A percentile compares a stretch with the other conserved stretches of the same genome.
Evolutionary conservation across 441 rosid species (phyloP).

Genomic region (Gossypium davidsonii): DNA sequence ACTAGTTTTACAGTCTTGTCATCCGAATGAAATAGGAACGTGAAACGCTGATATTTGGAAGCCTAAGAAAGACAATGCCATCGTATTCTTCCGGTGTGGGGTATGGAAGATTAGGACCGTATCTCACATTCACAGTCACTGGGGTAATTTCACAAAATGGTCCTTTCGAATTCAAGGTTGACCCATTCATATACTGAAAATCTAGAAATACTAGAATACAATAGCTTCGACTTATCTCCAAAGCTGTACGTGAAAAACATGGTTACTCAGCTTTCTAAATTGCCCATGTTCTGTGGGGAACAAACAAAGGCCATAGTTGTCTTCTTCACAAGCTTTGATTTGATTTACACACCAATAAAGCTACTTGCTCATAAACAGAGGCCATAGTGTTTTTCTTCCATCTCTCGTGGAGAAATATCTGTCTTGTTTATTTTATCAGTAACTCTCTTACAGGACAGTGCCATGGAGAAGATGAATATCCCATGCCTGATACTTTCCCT

Average conservation of each 20-base stretch:
- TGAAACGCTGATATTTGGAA: too few relatives aligned
- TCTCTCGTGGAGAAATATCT: not conserved
- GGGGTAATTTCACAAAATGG: too few relatives aligned
- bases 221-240: not conserved
- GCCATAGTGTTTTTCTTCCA: not conserved
- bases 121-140: too few relatives aligned
- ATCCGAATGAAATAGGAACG: too few relatives aligned
- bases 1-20: too few relatives aligned
- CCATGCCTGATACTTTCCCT: slow-evolving; percentile 10
- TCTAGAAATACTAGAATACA: not conserved
- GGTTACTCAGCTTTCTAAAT: not conserved
- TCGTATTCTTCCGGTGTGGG: too few relatives aligned
- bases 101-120: too few relatives aligned
- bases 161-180: too few relatives aligned
- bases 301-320: slow-evolving; percentile 2
- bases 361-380: not conserved
- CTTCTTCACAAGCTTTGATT: not conserved
- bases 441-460: slow-evolving; percentile 1
- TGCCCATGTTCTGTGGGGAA: not conserved
- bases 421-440: not conserved
- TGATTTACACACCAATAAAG: not conserved
- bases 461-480: slow-evolving; percentile 16
- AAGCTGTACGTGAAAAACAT: not conserved
- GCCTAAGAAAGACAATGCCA: too few relatives aligned
- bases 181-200: too few relatives aligned